These are phyloP conservation scores for Plenodomus biglobosus DNA, from an alignment of 2,329 filamentous ascomycete species.

Conservation along the genomic window DNA sequence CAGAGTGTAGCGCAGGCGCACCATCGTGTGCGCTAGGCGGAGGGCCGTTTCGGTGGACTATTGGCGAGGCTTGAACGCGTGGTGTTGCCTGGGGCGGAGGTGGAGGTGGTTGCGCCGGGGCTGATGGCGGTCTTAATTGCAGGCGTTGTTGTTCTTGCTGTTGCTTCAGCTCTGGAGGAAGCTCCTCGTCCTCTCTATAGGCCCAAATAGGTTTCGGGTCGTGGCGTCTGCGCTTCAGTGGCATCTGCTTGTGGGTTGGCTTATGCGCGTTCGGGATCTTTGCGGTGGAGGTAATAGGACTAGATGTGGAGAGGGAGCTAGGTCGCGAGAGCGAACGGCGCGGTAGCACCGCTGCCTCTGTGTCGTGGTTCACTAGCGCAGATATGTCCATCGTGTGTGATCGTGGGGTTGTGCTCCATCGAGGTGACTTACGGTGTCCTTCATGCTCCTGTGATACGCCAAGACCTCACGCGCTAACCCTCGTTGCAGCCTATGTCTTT, in stretches of 20 bases:
- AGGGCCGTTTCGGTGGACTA: constrained; percentile 22
- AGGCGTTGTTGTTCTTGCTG: constrained; percentile 27
- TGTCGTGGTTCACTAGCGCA: constrained; percentile 39
- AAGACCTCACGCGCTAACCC: constrained; percentile 8
- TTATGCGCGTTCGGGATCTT: constrained; percentile 32
- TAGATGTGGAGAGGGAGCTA: constrained; percentile 29
- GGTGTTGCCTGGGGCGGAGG: constrained; percentile 13
- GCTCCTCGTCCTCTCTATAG: constrained; percentile 30
- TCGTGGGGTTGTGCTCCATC: constrained; percentile 27
- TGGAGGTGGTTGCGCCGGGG: constrained; percentile 13
- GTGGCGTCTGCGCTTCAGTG: constrained; percentile 40
- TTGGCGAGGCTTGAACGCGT: constrained; percentile 16
- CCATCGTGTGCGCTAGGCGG: constrained; percentile 11
- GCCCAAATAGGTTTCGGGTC: constrained; percentile 45
- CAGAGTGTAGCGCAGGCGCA: constrained; percentile 7
- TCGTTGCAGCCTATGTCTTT: background rate
- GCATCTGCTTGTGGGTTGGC: constrained; percentile 29
- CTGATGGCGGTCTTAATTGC: constrained; percentile 24
- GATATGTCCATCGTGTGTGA: constrained; percentile 41
- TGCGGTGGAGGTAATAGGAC: constrained; percentile 30
- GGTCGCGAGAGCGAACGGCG: constrained; percentile 36
- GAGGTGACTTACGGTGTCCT: constrained; percentile 8
- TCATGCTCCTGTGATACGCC: constrained; percentile 1
- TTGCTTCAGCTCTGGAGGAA: constrained; percentile 27
- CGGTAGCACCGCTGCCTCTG: constrained; percentile 32